phyloP scores from a whole-genome alignment of 495 filamentous ascomycete species.

The Sordaria brevicollis region DNA sequence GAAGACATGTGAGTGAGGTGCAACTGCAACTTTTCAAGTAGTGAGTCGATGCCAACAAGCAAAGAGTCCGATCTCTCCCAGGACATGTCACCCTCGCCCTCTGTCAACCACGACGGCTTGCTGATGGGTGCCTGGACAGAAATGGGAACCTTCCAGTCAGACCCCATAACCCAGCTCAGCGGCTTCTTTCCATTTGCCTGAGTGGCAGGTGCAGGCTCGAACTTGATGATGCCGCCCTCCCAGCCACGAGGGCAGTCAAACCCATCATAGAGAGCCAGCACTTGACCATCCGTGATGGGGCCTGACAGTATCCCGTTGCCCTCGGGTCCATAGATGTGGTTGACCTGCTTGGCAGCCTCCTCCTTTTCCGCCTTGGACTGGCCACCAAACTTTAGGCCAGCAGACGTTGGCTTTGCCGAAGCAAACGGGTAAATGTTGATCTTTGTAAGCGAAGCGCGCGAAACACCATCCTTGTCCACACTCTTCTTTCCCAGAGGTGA shows the following conservation, averaged over 20 bases:
- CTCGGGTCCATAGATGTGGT: conserved; percentile 43
- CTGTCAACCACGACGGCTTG: conserved; percentile 41
- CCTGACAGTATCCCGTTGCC: conserved; percentile 63
- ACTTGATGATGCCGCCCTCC: conserved; percentile 68
- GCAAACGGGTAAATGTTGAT: conserved; percentile 76
- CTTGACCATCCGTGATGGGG: conserved; percentile 78
- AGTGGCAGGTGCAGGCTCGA: conserved; percentile 46
- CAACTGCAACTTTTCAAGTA: conserved; percentile 57
- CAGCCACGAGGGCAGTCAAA: conserved; percentile 36
- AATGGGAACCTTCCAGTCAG: conserved; percentile 60
- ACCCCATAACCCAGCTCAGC: conserved; percentile 64
- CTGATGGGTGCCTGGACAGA: conserved; percentile 62
- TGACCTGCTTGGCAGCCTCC: conserved; percentile 48
- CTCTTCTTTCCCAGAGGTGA: conserved; percentile 22
- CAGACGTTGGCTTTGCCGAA: conserved; percentile 37
- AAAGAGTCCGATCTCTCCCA: conserved; percentile 40
- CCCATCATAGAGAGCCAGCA: conserved; percentile 43
- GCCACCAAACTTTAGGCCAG: conserved; percentile 77
- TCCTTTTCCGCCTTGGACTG: conserved; percentile 69
- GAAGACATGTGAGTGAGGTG: conserved; percentile 79
- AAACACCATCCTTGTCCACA: conserved; percentile 16
- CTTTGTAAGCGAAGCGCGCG: conserved; percentile 27
- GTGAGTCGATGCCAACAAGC: conserved; percentile 77
- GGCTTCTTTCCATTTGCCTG: conserved; percentile 38
- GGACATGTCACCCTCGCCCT: conserved; percentile 40